Percentiles rank a stretch among this genome's conserved stretches.
Evolutionary conservation across 768 basidiomycete genomes (phyloP).

Genomic region (Aureoboletus auriporus): DNA sequence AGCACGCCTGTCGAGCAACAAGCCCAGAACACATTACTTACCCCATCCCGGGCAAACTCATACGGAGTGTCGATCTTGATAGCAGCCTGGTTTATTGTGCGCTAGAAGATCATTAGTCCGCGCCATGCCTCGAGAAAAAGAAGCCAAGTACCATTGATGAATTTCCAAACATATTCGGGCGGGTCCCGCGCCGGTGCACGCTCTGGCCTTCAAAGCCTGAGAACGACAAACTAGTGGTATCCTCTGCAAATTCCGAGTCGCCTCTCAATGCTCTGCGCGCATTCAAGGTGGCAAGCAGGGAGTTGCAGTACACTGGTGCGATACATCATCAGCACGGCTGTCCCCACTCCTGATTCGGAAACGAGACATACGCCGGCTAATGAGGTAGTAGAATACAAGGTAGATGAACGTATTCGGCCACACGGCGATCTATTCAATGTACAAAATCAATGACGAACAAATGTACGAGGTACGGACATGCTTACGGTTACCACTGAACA

Average conservation of each 20-base stretch:
- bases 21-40: too few relatives aligned
- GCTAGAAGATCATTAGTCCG: too few relatives aligned
- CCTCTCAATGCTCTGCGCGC: slow-evolving; percentile 48
- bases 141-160: too few relatives aligned
- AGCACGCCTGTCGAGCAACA: too few relatives aligned
- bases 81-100: too few relatives aligned
- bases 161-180: too few relatives aligned
- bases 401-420: slow-evolving; percentile 55
- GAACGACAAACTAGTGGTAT: slow-evolving; percentile 27
- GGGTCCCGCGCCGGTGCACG: too few relatives aligned
- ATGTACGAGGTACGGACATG: not conserved
- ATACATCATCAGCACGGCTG: not conserved
- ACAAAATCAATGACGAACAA: not conserved
- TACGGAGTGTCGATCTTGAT: too few relatives aligned
- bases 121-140: too few relatives aligned
- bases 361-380: slow-evolving; percentile 49
- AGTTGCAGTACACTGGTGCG: slow-evolving; percentile 53
- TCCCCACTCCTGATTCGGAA: not conserved
- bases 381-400: slow-evolving; percentile 60
- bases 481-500: slow-evolving; percentile 54
- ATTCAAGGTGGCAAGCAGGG: slow-evolving; percentile 57
- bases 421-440: slow-evolving; percentile 40
- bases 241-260: not conserved
- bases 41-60: too few relatives aligned
- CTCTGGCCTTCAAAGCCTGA: not conserved